Conservation (phyloP, 108 stramenopile species). For the Conticribra guillardii region DNA sequence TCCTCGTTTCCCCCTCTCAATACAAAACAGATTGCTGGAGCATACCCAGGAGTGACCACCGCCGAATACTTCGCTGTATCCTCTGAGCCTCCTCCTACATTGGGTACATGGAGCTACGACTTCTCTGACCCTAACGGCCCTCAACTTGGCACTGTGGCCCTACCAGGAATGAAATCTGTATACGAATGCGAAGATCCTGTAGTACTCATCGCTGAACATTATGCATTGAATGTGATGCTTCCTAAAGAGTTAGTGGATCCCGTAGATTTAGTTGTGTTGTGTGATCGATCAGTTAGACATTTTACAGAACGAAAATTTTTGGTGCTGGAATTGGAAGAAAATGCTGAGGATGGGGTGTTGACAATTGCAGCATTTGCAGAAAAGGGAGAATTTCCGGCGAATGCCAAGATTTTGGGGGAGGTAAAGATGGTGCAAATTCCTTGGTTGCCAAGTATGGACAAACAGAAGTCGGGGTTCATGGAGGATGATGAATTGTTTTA, state of each 20-base stretch:
- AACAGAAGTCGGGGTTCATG: slow-evolving; percentile 83
- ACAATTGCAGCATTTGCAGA: slow-evolving; percentile 68
- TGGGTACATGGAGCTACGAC: slow-evolving; percentile 88
- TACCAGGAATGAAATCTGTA: slow-evolving; percentile 69
- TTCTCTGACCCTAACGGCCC: slow-evolving; percentile 92
- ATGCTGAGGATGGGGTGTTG: slow-evolving; percentile 44
- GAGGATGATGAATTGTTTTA: slow-evolving; percentile 88
- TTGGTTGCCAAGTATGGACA: slow-evolving; percentile 87
- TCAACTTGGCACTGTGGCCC: slow-evolving; percentile 86
- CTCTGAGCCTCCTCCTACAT: slow-evolving; percentile 69
- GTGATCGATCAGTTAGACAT: slow-evolving; percentile 62
- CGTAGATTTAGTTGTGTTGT: slow-evolving; percentile 79
- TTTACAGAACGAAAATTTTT: slow-evolving; percentile 86
- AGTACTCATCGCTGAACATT: slow-evolving; percentile 83
- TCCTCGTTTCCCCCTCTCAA: too few species aligned
- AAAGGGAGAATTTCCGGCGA: slow-evolving; percentile 62
- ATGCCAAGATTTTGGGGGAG: slow-evolving; percentile 73
- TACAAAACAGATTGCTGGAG: slow-evolving; percentile 88
- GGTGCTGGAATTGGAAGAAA: slow-evolving; percentile 57
- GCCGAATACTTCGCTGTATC: slow-evolving; percentile 67
- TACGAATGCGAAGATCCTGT: slow-evolving; percentile 76
- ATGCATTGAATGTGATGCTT: slow-evolving; percentile 61
- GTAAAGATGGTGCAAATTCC: slow-evolving; percentile 83
- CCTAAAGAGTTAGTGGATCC: slow-evolving; percentile 66
- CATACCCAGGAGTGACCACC: slow-evolving; percentile 78